Conservation (phyloP, 2,329 filamentous ascomycete species). For the Verticillium alfalfae region DNA sequence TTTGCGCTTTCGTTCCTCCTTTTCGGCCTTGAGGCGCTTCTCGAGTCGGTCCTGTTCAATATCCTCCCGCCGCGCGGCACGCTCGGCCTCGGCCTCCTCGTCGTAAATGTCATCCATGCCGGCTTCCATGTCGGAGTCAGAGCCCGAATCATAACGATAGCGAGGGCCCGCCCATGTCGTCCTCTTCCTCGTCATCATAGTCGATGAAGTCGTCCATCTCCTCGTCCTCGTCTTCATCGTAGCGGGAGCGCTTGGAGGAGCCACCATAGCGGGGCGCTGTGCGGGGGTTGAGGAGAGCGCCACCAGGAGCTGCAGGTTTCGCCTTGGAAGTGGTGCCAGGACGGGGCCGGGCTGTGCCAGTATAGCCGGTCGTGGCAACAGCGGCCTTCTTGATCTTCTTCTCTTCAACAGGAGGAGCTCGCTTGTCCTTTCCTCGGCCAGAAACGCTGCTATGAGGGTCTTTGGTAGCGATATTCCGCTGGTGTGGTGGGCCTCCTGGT, state of each 20-base stretch:
- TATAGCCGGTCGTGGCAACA: conserved; percentile 58
- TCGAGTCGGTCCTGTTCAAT: conserved; percentile 58
- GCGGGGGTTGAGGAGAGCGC: conserved; percentile 29
- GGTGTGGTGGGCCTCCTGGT: neutral
- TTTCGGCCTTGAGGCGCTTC: conserved; percentile 54
- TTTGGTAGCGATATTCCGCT: conserved; percentile 3
- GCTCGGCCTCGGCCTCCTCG: conserved; percentile 61
- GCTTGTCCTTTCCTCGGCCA: conserved; percentile 15
- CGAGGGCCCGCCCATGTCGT: conserved; percentile 27
- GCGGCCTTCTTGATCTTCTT: conserved; percentile 60
- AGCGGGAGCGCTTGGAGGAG: conserved; percentile 27
- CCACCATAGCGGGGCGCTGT: conserved; percentile 14
- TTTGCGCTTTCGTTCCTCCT: conserved; percentile 47
- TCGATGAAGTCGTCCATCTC: conserved; percentile 58
- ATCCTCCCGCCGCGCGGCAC: conserved; percentile 62
- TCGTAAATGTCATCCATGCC: conserved; percentile 67
- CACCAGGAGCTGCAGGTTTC: conserved; percentile 28
- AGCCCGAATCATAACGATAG: conserved; percentile 57
- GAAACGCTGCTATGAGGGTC: conserved; percentile 10
- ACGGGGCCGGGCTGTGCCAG: conserved; percentile 58
- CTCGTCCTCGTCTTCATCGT: conserved; percentile 58
- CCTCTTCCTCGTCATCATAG: conserved; percentile 52
- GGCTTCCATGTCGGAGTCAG: conserved; percentile 73
- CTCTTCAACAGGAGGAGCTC: conserved; percentile 22
- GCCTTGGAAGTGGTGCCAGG: conserved; percentile 27